phyloP scores from a whole-genome alignment of 371 early-diverging fungal species.

The Mucor plumbeus region DNA sequence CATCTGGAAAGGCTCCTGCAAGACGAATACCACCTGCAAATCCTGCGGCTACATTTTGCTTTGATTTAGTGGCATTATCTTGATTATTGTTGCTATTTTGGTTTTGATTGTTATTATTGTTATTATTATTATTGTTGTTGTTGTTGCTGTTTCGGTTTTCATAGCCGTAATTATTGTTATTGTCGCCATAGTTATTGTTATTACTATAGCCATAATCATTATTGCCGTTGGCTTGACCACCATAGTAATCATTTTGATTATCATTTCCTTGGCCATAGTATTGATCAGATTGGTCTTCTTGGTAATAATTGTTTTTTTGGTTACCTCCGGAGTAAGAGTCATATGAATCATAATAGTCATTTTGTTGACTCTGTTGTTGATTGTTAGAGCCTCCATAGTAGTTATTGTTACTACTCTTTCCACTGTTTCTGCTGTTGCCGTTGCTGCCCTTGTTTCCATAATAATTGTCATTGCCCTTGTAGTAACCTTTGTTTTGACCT shows the following conservation, averaged over 20 bases:
- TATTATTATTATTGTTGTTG: background rate
- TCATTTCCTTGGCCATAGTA: background rate
- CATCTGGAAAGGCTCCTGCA: slow-evolving; percentile 18
- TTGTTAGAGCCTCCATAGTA: background rate
- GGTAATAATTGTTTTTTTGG: slow-evolving; percentile 1
- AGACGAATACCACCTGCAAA: slow-evolving; percentile 15
- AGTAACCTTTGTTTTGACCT: background rate
- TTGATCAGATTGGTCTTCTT: background rate
- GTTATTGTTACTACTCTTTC: background rate
- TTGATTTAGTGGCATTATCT: background rate
- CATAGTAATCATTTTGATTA: background rate
- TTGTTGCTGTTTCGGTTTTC: too few species aligned
- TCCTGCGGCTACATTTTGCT: background rate
- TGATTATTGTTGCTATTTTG: background rate
- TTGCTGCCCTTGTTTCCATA: background rate
- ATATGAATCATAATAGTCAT: background rate
- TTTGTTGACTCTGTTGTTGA: background rate
- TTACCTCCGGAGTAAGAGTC: background rate
- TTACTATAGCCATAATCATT: background rate
- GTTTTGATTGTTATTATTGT: background rate
- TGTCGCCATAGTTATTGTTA: background rate
- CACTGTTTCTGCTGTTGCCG: background rate
- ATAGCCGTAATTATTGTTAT: background rate
- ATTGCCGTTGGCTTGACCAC: background rate
- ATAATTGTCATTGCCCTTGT: background rate